Base-by-base conservation (phyloP, 192 early-diverging fungal genomes). In the Paraglomus brasilianum region DNA sequence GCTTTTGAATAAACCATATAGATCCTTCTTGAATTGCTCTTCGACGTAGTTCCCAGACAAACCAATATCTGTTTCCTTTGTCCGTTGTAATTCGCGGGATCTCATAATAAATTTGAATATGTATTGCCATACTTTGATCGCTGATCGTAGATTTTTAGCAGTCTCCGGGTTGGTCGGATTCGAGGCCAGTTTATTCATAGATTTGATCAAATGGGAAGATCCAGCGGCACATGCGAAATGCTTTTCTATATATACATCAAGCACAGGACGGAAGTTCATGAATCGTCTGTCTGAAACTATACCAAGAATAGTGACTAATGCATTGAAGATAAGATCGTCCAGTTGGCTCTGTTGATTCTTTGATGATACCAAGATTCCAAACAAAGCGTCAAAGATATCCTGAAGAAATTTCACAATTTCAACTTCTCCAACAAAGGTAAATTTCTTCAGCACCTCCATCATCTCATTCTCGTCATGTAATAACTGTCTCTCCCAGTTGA, bases 361-460 rank as follows among this genome's bases (percentile, higher is more conserved):
- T 10, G 65, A 45, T 13, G 56, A 74, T n/a, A 80, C 78, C 48
- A 91, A 39, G 22, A 88, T 86, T 43, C 77, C 81, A 69, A 91
- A 81, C 4, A 91, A 60, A 3, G 86, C 83, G 59, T 86, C 84
- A 68, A 92, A 77, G 17, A 90, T 85, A 43, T 78, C 76, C 1
- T 70, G 78, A 24, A 88, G 71, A 70, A 91, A 90, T 69, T 89
- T 90, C 7, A 88, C 85, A 41, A 91, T 79, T 73, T 92, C 89
- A 2, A 86, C 65, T 62, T 89, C 86, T 40, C 82, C 81, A 19
- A 90, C 80, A 75, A 85, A 78, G 7, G 76, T 79, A 45, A 82
- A 77, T 53, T 84, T 80, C 43, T 82, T 77, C 41, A 85, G 66
- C 8, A 84, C 67, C 2, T 62, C 71, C 38, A 72, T 75, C 63